Base-by-base conservation (phyloP, 1,139 yeast species). In the Dujonia santamariae region DNA sequence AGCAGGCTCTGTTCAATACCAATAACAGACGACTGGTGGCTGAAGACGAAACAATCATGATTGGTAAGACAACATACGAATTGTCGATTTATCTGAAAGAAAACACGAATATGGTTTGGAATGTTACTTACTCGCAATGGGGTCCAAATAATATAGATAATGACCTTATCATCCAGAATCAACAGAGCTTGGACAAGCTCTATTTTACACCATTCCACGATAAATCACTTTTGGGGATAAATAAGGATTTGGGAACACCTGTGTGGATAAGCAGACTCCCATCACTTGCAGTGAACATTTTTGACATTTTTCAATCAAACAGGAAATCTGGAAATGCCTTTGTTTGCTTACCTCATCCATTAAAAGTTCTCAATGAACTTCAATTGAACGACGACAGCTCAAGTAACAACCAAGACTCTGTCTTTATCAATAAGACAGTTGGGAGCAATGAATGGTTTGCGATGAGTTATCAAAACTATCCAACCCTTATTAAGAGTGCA, bases 71-170 rank as follows among this genome's bases (percentile, higher is more conserved):
- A 2, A 63, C 67, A 1, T 70, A 65, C 42, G 72, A 69, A 42
- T 54, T 70, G 28, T 51, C 69, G 3, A 70, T 70, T 15, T 60
- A 67, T 53, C 81, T 95, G 4, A 78, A 75, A 47, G 37, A 46
- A 22, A 69, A 75, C 42, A 72, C 80, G 32, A 80, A 79, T 37
- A 64, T 80, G 2, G 70, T 77, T 3, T 90, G 96, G 95, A 85
- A 88, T 51, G 88, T 92, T 9, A 81, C 94, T 0, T 90, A 85
- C 52, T 72, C 95, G 2, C 76, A 83, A 35, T 92, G 97, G 97
- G 95, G 95, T 6, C 96, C 96, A 19, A 90, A 90, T 58, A 81
- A 87, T 44, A 67, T 90, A 39, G 96, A 92, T 53, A 67, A 70
- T 27, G 92, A 84, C 51, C 66, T 90, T 39, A 78, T 65, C 16